phyloP scores from a whole-genome alignment of 2,329 filamentous ascomycete species.

The Cladorrhinum sp. region DNA sequence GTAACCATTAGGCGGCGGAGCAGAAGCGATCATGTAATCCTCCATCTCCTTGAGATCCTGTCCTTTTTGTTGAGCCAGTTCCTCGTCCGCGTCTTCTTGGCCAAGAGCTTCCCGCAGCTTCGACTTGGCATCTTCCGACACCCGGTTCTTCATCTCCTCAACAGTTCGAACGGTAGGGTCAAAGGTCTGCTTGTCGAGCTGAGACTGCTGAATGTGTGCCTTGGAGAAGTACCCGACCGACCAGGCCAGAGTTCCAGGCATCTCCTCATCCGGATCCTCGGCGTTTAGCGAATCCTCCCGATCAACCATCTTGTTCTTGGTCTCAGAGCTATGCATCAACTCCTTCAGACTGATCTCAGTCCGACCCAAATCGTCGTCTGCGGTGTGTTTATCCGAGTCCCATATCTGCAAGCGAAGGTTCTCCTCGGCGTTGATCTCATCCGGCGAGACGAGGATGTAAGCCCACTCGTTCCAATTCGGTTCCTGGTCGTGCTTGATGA shows the following conservation, averaged over 20 bases:
- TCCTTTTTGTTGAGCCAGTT: slow-evolving; percentile 64
- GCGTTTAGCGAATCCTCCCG: slow-evolving; percentile 64
- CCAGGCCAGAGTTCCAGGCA: slow-evolving; percentile 69
- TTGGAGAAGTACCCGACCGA: slow-evolving; percentile 70
- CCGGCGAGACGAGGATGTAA: slow-evolving; percentile 65
- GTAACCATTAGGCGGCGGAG: slow-evolving; percentile 60
- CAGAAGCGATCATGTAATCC: slow-evolving; percentile 64
- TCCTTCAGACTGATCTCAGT: slow-evolving; percentile 67
- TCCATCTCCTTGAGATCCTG: slow-evolving; percentile 62
- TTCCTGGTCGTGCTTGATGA: slow-evolving; percentile 62
- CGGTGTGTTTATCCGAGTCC: slow-evolving; percentile 70
- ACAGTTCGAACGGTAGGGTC: slow-evolving; percentile 55
- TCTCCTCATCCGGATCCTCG: slow-evolving; percentile 61
- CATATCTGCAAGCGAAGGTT: slow-evolving; percentile 67
- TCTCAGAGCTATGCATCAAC: slow-evolving; percentile 57
- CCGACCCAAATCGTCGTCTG: slow-evolving; percentile 71
- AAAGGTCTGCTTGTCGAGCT: slow-evolving; percentile 59
- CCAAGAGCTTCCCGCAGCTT: slow-evolving; percentile 64
- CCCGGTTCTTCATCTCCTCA: slow-evolving; percentile 57
- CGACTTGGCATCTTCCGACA: slow-evolving; percentile 50
- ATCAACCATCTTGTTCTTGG: slow-evolving; percentile 59
- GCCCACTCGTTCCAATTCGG: slow-evolving; percentile 70
- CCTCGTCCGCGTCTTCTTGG: slow-evolving; percentile 50
- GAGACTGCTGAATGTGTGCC: slow-evolving; percentile 57
- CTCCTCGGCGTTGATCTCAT: slow-evolving; percentile 70